phyloP scores from a whole-genome alignment of 768 basidiomycete genomes.

The Tricholoma sp. region DNA sequence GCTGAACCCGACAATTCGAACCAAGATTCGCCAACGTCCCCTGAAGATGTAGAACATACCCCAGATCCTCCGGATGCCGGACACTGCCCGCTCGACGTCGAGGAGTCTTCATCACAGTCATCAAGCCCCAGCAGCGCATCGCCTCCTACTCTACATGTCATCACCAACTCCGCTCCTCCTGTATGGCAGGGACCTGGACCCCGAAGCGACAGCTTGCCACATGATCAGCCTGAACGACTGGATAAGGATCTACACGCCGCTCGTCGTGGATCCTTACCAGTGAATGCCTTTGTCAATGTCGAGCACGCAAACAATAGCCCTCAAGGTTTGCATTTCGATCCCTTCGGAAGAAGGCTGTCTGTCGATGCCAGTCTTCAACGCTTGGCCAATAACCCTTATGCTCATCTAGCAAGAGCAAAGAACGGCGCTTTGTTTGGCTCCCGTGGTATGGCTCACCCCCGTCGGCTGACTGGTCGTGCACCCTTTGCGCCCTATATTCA shows the following conservation, averaged over 20 bases:
- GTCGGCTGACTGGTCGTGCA: conserved; percentile 21
- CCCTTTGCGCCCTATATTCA: conserved; percentile 23
- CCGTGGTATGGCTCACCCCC: conserved; percentile 31
- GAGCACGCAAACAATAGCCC: conserved; percentile 28
- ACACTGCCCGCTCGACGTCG: conserved; percentile 4
- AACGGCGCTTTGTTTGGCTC: conserved; percentile 41
- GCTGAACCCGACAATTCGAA: conserved; percentile 14
- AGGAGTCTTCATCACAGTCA: conserved; percentile 21
- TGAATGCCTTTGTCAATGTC: conserved; percentile 30
- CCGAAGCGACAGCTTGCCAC: conserved; percentile 23
- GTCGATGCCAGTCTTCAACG: conserved; percentile 45
- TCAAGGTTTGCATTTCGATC: conserved; percentile 39
- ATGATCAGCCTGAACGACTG: conserved; percentile 9
- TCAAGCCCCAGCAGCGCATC: conserved; percentile 26
- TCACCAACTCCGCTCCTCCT: conserved; percentile 23
- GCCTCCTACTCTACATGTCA: conserved; percentile 37
- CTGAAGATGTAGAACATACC: conserved; percentile 17
- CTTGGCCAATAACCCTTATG: conserved; percentile 47
- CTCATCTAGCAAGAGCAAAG: conserved; percentile 46
- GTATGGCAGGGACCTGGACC: conserved; percentile 34
- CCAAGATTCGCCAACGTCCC: conserved; percentile 21
- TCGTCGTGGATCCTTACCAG: conserved; percentile 56
- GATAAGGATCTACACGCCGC: conserved; percentile 20
- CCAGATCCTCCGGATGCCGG: conserved; percentile 9
- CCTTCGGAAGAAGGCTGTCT: conserved; percentile 36